Evolutionary conservation across 2,329 filamentous ascomycete genomes (phyloP), one percentile per base, ranked within the genome.

Genomic region (Cladobotryum mycophilum): DNA sequence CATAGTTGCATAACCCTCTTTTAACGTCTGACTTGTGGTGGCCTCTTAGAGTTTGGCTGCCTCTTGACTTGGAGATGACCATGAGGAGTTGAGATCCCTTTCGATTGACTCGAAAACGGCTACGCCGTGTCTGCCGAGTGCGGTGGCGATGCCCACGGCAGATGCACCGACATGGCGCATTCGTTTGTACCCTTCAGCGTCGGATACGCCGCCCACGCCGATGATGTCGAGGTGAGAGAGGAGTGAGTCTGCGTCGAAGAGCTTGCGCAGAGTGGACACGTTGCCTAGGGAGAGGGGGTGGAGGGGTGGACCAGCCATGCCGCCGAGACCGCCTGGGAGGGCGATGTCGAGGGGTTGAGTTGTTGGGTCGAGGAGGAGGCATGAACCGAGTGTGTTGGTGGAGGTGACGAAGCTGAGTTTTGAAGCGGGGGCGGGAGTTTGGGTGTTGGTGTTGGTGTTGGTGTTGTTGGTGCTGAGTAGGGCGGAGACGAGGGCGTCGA

Each of bases 241-340:
- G 36, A 58, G 57, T 0, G 70, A 60, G 13, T 73, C 60, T 34
- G 68, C 65, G 56, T 84, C 79, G 14, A 91, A 64, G 67, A 86
- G 62, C 17, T 63, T 65, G 17, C 82, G 68, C n/a, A 92, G 74
- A 1, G 79, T 84, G n/a, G 72, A 73, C 33, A 91, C 87, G 58
- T 91, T 92, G 0, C 88, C 88, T 30, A 92, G 66, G 0, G 86
- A 84, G 1, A 92, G 69, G 0, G 86, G 82, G 66, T 91, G 88
- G 41, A 92, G 67, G 15, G 85, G 78, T 11, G 84, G 76, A 0
- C 88, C 88, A 0, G 85, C 87, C 68, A 91, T 73, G 0, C 87
- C 88, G 0, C 87, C 88, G 3, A 88, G 72, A 0, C 85, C 84
- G 3, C 71, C 74, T 0, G 78, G 78, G 2, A 82, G 78, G 3